These are phyloP conservation scores for Auriculariales sp. DNA, from an alignment of 768 basidiomycete genomes.

Conservation along the genomic window DNA sequence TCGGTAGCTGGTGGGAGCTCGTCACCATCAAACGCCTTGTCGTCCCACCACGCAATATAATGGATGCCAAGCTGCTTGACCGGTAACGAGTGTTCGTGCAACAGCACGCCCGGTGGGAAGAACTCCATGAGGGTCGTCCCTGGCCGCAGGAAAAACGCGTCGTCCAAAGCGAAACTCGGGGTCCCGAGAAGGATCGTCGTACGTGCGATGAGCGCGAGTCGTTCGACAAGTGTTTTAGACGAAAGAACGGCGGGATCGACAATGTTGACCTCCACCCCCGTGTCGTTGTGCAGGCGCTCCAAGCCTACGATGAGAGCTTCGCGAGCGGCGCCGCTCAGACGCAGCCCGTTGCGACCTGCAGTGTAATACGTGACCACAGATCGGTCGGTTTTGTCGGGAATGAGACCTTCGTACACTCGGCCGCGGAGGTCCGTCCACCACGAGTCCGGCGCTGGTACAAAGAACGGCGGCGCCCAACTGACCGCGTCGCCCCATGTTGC, in stretches of 20 bases:
- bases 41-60: constrained; percentile 46
- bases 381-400: constrained; percentile 14
- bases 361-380: constrained; percentile 54
- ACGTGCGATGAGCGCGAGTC: background rate
- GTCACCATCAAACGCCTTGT: constrained; percentile 7
- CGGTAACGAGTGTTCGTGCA: constrained; percentile 45
- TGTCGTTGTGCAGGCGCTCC: constrained; percentile 30
- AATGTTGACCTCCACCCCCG: constrained; percentile 41
- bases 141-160: constrained; percentile 51
- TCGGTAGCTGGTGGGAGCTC: background rate
- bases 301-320: constrained; percentile 44
- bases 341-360: constrained; percentile 40
- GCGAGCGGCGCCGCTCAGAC: constrained; percentile 42
- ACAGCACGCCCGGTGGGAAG: constrained; percentile 53
- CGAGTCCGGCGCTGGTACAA: constrained; percentile 26
- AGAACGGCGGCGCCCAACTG: constrained; percentile 31
- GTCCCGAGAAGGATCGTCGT: constrained; percentile 45
- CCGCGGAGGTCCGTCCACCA: constrained; percentile 50
- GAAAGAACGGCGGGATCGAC: constrained; percentile 13
- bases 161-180: constrained; percentile 46
- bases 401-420: constrained; percentile 22
- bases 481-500: constrained; percentile 5
- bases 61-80: constrained; percentile 35
- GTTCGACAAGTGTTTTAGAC: background rate
- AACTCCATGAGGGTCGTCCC: constrained; percentile 61